Evolutionary conservation across 192 early-diverging fungal species (phyloP), one percentile per base, ranked within the genome.

Genomic region (Radiomyces spectabilis): DNA sequence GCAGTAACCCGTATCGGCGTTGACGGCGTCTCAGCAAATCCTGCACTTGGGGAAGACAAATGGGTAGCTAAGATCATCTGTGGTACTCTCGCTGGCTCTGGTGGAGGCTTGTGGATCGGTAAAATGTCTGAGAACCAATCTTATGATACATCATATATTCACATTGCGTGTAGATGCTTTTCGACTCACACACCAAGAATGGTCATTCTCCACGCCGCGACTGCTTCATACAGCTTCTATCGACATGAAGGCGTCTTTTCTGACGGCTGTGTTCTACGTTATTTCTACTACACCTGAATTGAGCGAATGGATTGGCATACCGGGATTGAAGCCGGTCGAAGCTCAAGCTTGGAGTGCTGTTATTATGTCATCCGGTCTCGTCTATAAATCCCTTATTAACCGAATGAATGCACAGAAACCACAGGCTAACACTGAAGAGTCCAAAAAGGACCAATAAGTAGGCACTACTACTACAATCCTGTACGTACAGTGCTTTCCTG

Each of bases 31-130:
- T 43, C 31, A 19, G 24, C 37, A 18, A 46, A 57, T n/a, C 44
- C 53, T n/a, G 39, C 32, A 22, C 32, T 61, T 25, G 58, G 65
- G 9, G 33, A 39, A 21, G 58, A 52, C 18, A 67, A 67, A 31
- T 57, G 53, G 12, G 59, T 67, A 13, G 65, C 65, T 19, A 53
- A 53, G 47, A 26, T 67, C 13, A 24, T 67, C 12, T 67, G 65
- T 37, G 65, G 65, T 29, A 67, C 65, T 9, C 46, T 67, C 13
- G 53, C 39, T 22, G 65, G 65, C n/a, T 53, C 52, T 55, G 65
- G 65, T 43, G 65, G 65, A 34, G 57, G 52, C 12, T 21, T 67
- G 21, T 60, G 57, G 57, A 57, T 57, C 50, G 65, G 65, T 67
- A 56, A 54, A 30, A n/a, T 18, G 19, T 12, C 18, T 33, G 6